These are phyloP conservation scores for Plasmodium fragile DNA, from an alignment of 169 alveolate species.

Conservation along the genomic window DNA sequence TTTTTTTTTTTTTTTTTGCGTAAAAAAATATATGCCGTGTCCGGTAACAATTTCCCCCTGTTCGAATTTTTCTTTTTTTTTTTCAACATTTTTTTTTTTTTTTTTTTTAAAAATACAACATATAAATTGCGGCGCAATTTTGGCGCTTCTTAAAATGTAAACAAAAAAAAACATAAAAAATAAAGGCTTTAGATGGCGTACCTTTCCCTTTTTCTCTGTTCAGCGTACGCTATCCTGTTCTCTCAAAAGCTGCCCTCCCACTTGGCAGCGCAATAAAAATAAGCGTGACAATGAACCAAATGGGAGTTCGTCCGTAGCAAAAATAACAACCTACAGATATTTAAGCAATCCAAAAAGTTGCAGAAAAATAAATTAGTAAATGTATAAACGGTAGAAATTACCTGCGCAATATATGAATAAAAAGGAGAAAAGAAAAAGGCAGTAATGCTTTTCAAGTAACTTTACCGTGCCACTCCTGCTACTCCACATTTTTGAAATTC, in stretches of 20 bases:
- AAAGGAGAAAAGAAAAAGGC: background rate
- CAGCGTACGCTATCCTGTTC: background rate
- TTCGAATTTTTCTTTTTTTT: conserved; percentile 8
- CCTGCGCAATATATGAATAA: background rate
- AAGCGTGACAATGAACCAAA: background rate
- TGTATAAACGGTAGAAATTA: background rate
- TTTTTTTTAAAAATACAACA: conserved; percentile 1
- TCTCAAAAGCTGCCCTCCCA: background rate
- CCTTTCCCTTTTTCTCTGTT: background rate
- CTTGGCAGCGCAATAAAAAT: background rate
- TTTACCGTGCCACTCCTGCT: background rate
- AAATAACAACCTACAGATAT: background rate
- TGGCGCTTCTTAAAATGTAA: background rate
- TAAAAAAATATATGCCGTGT: background rate
- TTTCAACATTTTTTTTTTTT: conserved; percentile 11
- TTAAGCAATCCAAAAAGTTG: background rate
- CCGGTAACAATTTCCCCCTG: background rate
- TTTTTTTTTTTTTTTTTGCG: background rate
- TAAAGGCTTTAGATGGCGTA: background rate
- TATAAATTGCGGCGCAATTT: background rate
- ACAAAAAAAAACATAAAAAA: no score
- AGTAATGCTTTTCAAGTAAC: background rate
- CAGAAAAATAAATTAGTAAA: background rate
- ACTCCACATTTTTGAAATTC: background rate
- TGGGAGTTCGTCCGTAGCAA: background rate